Conservation (phyloP, 2,329 filamentous ascomycete genomes). For the Diplodia seriata region DNA sequence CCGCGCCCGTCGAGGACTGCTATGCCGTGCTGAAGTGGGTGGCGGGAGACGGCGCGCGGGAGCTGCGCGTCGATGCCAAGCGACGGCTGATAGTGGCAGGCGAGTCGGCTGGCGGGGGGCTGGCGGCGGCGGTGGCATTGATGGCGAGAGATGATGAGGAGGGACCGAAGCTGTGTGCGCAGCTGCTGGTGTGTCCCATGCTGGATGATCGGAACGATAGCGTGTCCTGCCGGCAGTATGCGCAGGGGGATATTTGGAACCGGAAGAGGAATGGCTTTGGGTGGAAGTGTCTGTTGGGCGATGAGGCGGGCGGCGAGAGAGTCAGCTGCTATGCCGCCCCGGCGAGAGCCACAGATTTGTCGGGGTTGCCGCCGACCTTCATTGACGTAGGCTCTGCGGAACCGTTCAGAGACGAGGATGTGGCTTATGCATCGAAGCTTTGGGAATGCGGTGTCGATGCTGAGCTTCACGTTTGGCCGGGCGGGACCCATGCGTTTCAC, state of each 20-base stretch:
- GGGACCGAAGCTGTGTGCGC: constrained; percentile 46
- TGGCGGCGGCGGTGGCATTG: constrained; percentile 51
- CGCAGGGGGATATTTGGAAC: constrained; percentile 47
- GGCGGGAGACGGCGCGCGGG: constrained; percentile 42
- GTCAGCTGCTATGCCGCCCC: constrained; percentile 50
- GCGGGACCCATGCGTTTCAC: constrained; percentile 33
- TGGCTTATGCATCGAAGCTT: constrained; percentile 51
- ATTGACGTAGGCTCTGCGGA: constrained; percentile 55
- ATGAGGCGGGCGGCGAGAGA: constrained; percentile 43
- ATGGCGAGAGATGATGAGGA: constrained; percentile 45
- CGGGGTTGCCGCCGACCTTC: constrained; percentile 52
- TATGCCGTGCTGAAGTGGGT: constrained; percentile 52
- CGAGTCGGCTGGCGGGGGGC: constrained; percentile 53
- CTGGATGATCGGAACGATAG: constrained; percentile 53
- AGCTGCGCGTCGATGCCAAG: constrained; percentile 51
- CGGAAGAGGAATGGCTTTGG: constrained; percentile 50
- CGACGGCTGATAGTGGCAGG: constrained; percentile 52
- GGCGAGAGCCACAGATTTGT: constrained; percentile 42
- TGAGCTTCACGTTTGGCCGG: constrained; percentile 56
- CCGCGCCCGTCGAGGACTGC: constrained; percentile 50
- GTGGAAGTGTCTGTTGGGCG: constrained; percentile 53
- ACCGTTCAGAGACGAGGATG: constrained; percentile 52
- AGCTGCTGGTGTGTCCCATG: constrained; percentile 58
- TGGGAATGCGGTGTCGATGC: constrained; percentile 52
- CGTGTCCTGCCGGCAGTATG: constrained; percentile 44